These are phyloP conservation scores for Fusarium veterinarium DNA, from an alignment of 2,329 filamentous ascomycete species.

Conservation along the genomic window DNA sequence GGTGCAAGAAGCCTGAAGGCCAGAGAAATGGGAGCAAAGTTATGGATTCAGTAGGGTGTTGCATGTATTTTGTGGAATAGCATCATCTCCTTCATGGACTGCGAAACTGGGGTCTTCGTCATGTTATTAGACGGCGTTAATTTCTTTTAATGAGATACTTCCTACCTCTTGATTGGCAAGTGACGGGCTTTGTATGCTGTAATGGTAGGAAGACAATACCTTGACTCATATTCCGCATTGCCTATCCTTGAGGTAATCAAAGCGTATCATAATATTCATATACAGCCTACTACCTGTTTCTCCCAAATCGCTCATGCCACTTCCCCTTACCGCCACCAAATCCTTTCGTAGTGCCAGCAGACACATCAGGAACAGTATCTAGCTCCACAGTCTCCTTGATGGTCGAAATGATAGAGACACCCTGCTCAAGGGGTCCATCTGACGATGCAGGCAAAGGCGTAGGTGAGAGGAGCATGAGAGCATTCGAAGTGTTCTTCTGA, in stretches of 20 bases:
- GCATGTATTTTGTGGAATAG: neutral
- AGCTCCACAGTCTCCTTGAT: conserved; percentile 73
- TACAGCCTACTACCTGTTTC: conserved; percentile 51
- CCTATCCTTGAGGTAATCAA: neutral
- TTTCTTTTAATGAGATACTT: neutral
- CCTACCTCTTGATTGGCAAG: too few species aligned
- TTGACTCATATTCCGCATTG: neutral
- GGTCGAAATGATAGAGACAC: conserved; percentile 63
- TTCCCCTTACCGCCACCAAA: conserved; percentile 57
- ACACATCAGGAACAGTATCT: conserved; percentile 55
- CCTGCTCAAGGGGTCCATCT: conserved; percentile 43
- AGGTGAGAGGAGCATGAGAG: conserved; percentile 64
- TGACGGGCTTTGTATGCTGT: too few species aligned
- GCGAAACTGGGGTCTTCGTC: neutral
- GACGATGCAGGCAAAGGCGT: neutral
- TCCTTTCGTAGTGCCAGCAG: conserved; percentile 44
- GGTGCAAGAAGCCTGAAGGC: neutral
- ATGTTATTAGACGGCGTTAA: neutral
- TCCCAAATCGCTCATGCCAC: conserved; percentile 71
- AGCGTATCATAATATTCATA: neutral
- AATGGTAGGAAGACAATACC: neutral
- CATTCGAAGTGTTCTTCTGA: conserved; percentile 76
- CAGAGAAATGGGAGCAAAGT: neutral
- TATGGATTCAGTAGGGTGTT: neutral
- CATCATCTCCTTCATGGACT: neutral